phyloP scores from a whole-genome alignment of 2,329 filamentous ascomycete genomes.

The Bretziella fagacearum region DNA sequence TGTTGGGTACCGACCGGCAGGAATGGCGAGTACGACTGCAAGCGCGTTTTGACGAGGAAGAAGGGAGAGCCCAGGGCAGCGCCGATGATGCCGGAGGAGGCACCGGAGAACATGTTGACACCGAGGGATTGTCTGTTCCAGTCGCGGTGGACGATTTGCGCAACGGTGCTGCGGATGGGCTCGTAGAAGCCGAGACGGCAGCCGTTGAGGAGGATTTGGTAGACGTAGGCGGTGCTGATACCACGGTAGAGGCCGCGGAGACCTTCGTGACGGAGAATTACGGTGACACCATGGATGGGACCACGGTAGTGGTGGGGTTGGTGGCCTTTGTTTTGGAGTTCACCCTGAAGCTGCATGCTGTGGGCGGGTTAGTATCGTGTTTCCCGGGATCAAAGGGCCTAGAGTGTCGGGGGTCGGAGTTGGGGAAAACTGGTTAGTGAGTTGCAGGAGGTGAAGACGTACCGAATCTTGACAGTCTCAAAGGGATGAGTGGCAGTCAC shows the following conservation, averaged over 20 bases:
- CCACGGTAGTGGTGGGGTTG: conserved; percentile 80
- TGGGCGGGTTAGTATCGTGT: background rate
- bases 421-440: background rate
- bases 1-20: conserved; percentile 95
- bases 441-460: conserved; percentile 21
- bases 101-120: conserved; percentile 88
- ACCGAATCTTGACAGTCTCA: conserved; percentile 98
- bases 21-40: conserved; percentile 87
- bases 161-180: conserved; percentile 60
- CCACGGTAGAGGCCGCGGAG: conserved; percentile 72
- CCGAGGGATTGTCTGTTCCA: conserved; percentile 62
- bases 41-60: conserved; percentile 90
- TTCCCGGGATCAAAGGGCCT: conserved; percentile 8
- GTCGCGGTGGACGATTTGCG: conserved; percentile 54
- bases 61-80: conserved; percentile 90
- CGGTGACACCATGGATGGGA: conserved; percentile 75
- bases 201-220: conserved; percentile 91
- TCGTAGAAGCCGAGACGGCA: conserved; percentile 97
- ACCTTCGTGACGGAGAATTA: conserved; percentile 85
- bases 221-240: conserved; percentile 81
- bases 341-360: conserved; percentile 89
- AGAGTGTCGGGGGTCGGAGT: background rate
- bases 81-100: conserved; percentile 73
- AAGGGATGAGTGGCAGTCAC: conserved; percentile 96
- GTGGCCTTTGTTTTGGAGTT: conserved; percentile 72